These are phyloP conservation scores for Ophiosphaerella korrae DNA, from an alignment of 2,329 filamentous ascomycete genomes.

Conservation along the genomic window DNA sequence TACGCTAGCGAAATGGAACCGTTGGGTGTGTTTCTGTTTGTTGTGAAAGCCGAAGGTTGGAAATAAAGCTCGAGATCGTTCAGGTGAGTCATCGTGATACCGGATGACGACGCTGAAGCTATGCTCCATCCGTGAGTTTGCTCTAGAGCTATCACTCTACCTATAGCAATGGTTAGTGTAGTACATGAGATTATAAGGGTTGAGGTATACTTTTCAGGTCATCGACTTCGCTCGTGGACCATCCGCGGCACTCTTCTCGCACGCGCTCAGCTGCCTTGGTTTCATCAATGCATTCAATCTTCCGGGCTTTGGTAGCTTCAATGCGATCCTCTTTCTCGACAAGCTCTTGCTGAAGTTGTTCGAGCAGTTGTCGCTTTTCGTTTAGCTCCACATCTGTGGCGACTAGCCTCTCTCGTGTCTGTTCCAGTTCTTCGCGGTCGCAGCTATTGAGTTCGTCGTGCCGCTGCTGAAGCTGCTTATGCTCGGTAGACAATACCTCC, in stretches of 20 bases:
- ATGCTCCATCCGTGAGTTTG: conserved; percentile 73
- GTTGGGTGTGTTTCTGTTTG: conserved; percentile 48
- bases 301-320: conserved; percentile 67
- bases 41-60: conserved; percentile 66
- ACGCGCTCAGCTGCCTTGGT: conserved; percentile 83
- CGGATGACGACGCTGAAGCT: conserved; percentile 61
- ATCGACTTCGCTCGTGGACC: conserved; percentile 81
- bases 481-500: conserved; percentile 66
- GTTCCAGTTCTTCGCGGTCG: conserved; percentile 77
- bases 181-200: background rate
- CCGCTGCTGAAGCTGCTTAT: conserved; percentile 70
- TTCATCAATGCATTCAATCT: conserved; percentile 70
- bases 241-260: conserved; percentile 86
- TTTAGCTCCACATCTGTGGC: conserved; percentile 70
- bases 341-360: conserved; percentile 68
- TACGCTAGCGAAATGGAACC: conserved; percentile 71
- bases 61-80: conserved; percentile 76
- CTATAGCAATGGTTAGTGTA: conserved; percentile 56
- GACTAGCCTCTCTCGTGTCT: conserved; percentile 71
- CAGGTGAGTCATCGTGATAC: conserved; percentile 74
- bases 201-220: conserved; percentile 71
- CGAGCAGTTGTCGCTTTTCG: conserved; percentile 70
- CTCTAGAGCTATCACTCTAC: conserved; percentile 69
- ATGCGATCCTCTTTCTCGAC: conserved; percentile 70
- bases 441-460: conserved; percentile 77